Evolutionary conservation across 2,329 filamentous ascomycete genomes (phyloP).

Genomic region (Curvularia sp.): DNA sequence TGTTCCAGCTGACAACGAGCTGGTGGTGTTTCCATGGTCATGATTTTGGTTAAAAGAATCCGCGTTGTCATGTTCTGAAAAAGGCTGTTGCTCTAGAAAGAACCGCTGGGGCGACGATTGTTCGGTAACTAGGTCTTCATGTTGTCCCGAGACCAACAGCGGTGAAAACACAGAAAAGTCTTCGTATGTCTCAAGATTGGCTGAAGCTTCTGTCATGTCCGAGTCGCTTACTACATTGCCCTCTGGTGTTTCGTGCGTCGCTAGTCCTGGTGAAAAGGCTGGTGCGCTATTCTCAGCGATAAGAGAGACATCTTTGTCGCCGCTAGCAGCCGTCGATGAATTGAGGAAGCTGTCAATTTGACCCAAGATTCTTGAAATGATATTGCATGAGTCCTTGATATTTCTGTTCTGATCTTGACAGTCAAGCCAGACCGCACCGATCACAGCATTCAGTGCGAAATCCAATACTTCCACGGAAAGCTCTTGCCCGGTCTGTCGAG

Average conservation of each 20-base stretch:
- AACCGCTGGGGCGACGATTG: not conserved
- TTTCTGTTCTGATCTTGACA: constrained; percentile 7
- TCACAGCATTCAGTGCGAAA: constrained; percentile 11
- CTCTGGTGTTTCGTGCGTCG: not conserved
- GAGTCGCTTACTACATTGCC: not conserved
- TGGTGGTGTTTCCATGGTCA: not conserved
- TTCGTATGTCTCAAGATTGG: not conserved
- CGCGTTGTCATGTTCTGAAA: not conserved
- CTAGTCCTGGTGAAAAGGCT: not conserved
- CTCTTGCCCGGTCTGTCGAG: constrained; percentile 5
- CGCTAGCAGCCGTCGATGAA: not conserved
- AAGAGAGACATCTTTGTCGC: not conserved
- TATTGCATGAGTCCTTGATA: constrained; percentile 1
- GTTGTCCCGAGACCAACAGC: not conserved
- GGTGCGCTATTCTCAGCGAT: not conserved
- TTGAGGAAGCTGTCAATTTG: not conserved
- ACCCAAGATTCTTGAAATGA: constrained; percentile 5
- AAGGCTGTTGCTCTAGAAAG: not conserved
- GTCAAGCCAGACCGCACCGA: constrained; percentile 13
- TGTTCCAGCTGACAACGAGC: not conserved
- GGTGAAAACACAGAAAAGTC: constrained; percentile 1
- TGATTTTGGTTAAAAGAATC: not conserved
- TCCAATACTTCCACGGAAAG: constrained; percentile 6
- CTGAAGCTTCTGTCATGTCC: not conserved
- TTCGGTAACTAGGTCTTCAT: not conserved